Conservation (phyloP, 1,284 basidiomycete genomes). For the Puccinia horiana region DNA sequence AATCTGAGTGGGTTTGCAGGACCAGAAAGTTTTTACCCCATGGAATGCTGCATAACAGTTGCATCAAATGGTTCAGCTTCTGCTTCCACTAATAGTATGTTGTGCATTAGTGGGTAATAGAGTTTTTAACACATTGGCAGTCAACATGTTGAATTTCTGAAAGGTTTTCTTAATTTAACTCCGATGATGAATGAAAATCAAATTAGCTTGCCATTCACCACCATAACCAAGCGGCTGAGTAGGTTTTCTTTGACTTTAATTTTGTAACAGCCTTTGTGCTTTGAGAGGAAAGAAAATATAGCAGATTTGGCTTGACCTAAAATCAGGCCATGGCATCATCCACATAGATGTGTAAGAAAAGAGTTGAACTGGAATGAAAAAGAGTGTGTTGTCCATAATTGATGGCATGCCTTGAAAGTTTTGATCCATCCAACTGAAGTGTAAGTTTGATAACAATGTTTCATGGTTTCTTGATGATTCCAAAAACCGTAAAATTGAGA, state of each 20-base stretch:
- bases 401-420: not conserved
- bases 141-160: not conserved
- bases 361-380: not conserved
- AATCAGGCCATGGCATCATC: slow-evolving; percentile 30
- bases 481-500: slow-evolving; percentile 16
- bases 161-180: not conserved
- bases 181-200: not conserved
- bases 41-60: not conserved
- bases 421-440: not conserved
- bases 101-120: not conserved
- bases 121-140: not conserved
- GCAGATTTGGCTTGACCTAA: not conserved
- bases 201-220: not conserved
- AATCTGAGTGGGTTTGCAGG: not conserved
- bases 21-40: not conserved
- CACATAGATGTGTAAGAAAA: slow-evolving; percentile 20
- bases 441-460: not conserved
- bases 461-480: slow-evolving; percentile 11
- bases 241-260: not conserved
- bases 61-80: not conserved
- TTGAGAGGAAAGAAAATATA: not conserved
- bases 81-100: not conserved
- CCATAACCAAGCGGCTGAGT: not conserved
- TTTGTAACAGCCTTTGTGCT: not conserved
- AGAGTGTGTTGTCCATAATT: not conserved